Evolutionary conservation across 2,329 filamentous ascomycete species (phyloP), one percentile per base, ranked within the genome.

Genomic region (Davidsoniella australis): DNA sequence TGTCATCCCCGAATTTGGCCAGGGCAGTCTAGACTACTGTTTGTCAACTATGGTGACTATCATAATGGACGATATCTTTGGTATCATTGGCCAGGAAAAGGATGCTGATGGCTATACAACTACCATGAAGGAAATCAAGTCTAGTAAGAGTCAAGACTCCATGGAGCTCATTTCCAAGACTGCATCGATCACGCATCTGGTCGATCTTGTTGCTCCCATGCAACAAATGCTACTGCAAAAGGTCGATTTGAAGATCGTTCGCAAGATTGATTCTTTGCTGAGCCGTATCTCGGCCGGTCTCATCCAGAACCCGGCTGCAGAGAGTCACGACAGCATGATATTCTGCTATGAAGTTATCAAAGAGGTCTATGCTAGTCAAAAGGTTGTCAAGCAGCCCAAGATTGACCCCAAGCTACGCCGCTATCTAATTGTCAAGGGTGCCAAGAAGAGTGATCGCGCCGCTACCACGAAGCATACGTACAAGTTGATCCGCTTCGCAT

Each of bases 51-150:
- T 96, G 41, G 79, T 93, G 42, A 73, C 77, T 1, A 77, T 98
- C 41, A 81, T 96, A 55, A 91, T 98, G 85, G 91, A 98, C 59
- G 93, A 98, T 60, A 91, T 93, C 10, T 98, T 98, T 60, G 93
- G 93, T 26, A 77, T 79, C 5, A 82, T 83, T 33, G 91, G 91
- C 2, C 84, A 94, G 65, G 89, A 98, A 60, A 98, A 98, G 64
- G 91, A 98, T 58, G 89, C 89, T 0, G 87, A 95, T 57, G 91
- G 88, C 48, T 98, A 98, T 62, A 81, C 82, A 50, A 94, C 80
- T 61, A 84, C 89, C 63, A 95, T 93, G 81, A 94, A 93, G 64
- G 91, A 98, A 65, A 82, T 98, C 50, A 96, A 94, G 68, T 91
- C 85, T 63, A 95, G 85, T 69, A 98, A 96, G 69, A 95, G 88